A percentile compares a stretch with the other conserved stretches of the same genome.
phyloP scores from a whole-genome alignment of 371 early-diverging fungal species.

The Mortierella sp. region DNA sequence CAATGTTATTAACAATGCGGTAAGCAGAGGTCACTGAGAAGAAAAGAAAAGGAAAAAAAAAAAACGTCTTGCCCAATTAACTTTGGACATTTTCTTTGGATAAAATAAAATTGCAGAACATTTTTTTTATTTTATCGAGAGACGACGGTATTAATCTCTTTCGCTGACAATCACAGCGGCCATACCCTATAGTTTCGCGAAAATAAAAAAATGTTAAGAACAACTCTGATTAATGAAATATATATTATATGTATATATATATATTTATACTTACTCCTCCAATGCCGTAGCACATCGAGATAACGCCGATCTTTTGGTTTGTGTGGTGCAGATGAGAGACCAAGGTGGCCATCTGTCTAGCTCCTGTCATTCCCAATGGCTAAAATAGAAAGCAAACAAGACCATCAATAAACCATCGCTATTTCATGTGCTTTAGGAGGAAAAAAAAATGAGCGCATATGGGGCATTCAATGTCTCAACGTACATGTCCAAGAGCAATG shows the following conservation, averaged over 20 bases:
- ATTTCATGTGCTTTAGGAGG: not conserved
- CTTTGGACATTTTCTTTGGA: too few relatives aligned
- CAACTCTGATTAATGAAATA: too few relatives aligned
- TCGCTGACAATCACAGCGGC: constrained; percentile 95
- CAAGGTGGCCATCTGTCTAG: constrained; percentile 95
- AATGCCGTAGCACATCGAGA: constrained; percentile 96
- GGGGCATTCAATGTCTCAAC: not conserved
- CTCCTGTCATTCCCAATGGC: constrained; percentile 93
- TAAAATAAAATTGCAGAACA: too few relatives aligned
- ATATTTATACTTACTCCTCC: constrained; percentile 88
- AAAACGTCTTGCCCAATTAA: too few relatives aligned
- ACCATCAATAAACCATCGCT: not conserved
- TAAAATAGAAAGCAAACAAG: not conserved
- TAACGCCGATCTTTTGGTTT: constrained; percentile 87
- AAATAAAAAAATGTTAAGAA: not conserved
- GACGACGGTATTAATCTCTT: constrained; percentile 25
- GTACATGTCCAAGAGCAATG: constrained; percentile 95
- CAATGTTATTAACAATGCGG: too few relatives aligned
- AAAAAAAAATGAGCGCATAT: not conserved
- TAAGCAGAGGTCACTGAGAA: too few relatives aligned
- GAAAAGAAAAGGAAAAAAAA: not conserved
- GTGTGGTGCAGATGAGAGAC: constrained; percentile 92
- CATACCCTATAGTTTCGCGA: constrained; percentile 76
- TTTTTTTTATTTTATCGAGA: not conserved
- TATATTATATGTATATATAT: too few relatives aligned